These are phyloP conservation scores for Coprinopsis cinerea DNA, from an alignment of 768 basidiomycete species.

Conservation along the genomic window DNA sequence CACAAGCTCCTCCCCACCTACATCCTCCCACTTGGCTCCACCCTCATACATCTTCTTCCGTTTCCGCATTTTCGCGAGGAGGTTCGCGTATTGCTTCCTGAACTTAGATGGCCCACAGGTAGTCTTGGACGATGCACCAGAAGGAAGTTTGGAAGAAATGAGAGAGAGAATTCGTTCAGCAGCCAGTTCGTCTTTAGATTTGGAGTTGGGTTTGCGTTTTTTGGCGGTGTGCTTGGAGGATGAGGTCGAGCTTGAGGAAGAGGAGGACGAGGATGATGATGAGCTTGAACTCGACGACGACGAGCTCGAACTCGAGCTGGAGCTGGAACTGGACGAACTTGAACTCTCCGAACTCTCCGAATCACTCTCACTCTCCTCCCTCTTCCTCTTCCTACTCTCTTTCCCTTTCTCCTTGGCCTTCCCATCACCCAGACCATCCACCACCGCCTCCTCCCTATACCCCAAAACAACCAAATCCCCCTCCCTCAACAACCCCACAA, in stretches of 20 bases:
- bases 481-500: constrained; percentile 36
- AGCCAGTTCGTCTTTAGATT: too few relatives aligned
- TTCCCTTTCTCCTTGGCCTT: constrained; percentile 2
- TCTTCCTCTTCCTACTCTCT: neutral
- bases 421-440: constrained; percentile 19
- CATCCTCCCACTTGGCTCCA: constrained; percentile 12
- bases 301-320: constrained; percentile 34
- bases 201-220: too few relatives aligned
- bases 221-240: too few relatives aligned
- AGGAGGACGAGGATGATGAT: constrained; percentile 38
- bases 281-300: constrained; percentile 49
- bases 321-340: constrained; percentile 21
- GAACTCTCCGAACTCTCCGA: neutral
- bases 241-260: constrained; percentile 27
- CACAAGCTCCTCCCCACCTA: constrained; percentile 10
- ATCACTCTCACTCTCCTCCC: neutral
- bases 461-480: constrained; percentile 41
- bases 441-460: constrained; percentile 2
- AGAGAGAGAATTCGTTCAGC: too few relatives aligned
- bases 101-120: too few relatives aligned
- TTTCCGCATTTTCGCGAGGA: too few relatives aligned
- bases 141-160: too few relatives aligned
- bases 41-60: too few relatives aligned
- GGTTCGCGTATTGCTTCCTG: too few relatives aligned
- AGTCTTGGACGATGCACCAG: too few relatives aligned